Evolutionary conservation across 768 basidiomycete species (phyloP), one percentile per base, ranked within the genome.

Genomic region (Neoboletus subvelutipes): DNA sequence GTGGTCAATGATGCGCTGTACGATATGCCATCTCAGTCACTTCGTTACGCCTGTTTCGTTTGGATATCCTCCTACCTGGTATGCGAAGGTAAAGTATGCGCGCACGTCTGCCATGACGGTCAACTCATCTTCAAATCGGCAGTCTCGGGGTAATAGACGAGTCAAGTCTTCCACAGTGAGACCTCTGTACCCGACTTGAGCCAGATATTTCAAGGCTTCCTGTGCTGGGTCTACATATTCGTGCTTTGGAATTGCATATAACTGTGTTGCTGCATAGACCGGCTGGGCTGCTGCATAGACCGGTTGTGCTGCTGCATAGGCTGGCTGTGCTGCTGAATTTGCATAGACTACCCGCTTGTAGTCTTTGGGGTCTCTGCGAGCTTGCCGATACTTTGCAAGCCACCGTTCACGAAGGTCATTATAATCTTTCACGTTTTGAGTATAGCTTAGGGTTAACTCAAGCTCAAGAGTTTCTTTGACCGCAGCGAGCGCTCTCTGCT

Each of bases 21-120:
- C 1, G 20, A 33, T 7, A 18, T 28, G 29, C 45, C 20, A 18
- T 39, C 1, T 36, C 10, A 54, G 45, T 10, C 15, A 53, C 40
- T 41, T n/a, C 29, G 29, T n/a, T 10, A 7, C 0, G 17, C 56
- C 18, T 18, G 7, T 20, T 33, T n/a, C 4, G 6, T 15, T 22
- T n/a, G 4, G 22, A 17, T 45, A 54, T n/a, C 13, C 1, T 67
- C 69, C 20, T 55, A 82, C 83, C 75, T 81, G 80, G 70, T 75
- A 78, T 8, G 83, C 77, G 0, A 85, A 75, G 39, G 81, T 76
- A 64, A 80, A 84, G 57, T 83, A 86, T 5, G 81, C 83, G 0
- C 77, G 75, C 0, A 84, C 80, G 18, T 79, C 77, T 0, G 83
- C 80, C 79, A 83, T 82, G 7, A 85, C 75, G 2, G 64, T 57